These are phyloP conservation scores for Fusarium lyarnte DNA, from an alignment of 2,329 filamentous ascomycete genomes.

Conservation along the genomic window DNA sequence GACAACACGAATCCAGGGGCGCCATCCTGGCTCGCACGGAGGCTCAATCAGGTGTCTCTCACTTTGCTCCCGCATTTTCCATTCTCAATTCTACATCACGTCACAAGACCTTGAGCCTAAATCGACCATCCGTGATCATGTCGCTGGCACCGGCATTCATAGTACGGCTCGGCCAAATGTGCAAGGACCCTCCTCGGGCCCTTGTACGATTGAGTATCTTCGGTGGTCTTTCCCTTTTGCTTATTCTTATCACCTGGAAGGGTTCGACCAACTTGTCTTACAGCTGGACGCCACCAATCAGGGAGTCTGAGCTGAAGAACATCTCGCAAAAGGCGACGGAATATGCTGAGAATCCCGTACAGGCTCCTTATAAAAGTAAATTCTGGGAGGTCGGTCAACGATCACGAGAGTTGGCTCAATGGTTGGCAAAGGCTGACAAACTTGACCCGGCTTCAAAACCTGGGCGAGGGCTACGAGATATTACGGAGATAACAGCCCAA, in stretches of 20 bases:
- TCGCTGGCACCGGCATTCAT: neutral
- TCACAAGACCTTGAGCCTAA: neutral
- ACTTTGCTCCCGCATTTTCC: neutral
- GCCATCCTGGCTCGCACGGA: neutral
- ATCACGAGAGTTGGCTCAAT: slow-evolving; percentile 6
- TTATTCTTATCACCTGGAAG: neutral
- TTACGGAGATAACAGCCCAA: slow-evolving; percentile 16
- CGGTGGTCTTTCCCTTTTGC: neutral
- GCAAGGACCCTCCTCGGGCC: neutral
- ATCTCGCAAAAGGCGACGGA: neutral
- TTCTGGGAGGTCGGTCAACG: slow-evolving; percentile 48
- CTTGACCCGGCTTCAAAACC: neutral
- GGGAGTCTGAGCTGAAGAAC: neutral
- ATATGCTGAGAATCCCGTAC: slow-evolving; percentile 38
- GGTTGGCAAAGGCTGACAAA: slow-evolving; percentile 18
- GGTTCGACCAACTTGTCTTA: neutral
- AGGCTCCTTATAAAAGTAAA: slow-evolving; percentile 41
- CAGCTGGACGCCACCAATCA: neutral
- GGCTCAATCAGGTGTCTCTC: neutral
- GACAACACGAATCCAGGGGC: neutral
- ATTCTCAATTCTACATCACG: neutral
- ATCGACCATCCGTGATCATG: neutral
- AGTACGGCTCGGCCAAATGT: neutral
- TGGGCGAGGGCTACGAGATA: neutral
- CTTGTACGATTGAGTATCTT: neutral